Evolutionary conservation across 768 basidiomycete species (phyloP).

Genomic region (Neoboletus magnificus): DNA sequence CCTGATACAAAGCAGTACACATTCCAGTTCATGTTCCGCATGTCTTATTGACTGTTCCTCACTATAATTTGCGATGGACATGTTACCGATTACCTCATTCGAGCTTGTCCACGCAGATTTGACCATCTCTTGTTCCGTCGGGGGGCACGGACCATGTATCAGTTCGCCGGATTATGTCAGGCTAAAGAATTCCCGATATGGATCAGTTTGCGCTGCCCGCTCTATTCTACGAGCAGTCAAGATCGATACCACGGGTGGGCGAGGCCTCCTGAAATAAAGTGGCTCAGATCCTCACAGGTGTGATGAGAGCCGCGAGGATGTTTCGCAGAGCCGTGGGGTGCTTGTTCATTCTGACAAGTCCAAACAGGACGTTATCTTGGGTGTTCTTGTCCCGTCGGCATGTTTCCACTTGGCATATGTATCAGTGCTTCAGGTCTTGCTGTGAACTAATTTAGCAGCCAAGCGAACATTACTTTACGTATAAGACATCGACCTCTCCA

Average conservation of each 20-base stretch:
- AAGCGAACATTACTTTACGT: conserved; percentile 5
- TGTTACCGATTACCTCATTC: background rate
- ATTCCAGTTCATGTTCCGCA: conserved; percentile 95
- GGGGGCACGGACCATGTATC: background rate
- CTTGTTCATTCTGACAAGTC: background rate
- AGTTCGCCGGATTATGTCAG: background rate
- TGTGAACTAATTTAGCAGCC: conserved; percentile 1
- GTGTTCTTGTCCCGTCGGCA: background rate
- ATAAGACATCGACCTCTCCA: background rate
- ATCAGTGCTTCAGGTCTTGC: background rate
- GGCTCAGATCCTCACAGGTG: background rate
- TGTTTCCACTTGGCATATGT: background rate
- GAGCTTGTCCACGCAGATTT: background rate
- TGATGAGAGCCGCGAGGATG: background rate
- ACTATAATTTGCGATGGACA: conserved; percentile 4
- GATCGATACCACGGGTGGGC: background rate
- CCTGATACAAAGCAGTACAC: conserved; percentile 98
- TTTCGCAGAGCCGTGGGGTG: background rate
- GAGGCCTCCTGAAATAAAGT: background rate
- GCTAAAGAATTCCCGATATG: conserved; percentile 1
- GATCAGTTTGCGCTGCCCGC: too few relatives aligned
- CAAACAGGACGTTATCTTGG: background rate
- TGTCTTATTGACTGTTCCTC: conserved; percentile 34
- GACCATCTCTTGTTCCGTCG: conserved; percentile 1
- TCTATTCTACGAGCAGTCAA: background rate